A percentile compares a stretch with the other conserved stretches of the same genome.
phyloP scores from a whole-genome alignment of 2,329 filamentous ascomycete genomes.

The Didymella keratinophila region DNA sequence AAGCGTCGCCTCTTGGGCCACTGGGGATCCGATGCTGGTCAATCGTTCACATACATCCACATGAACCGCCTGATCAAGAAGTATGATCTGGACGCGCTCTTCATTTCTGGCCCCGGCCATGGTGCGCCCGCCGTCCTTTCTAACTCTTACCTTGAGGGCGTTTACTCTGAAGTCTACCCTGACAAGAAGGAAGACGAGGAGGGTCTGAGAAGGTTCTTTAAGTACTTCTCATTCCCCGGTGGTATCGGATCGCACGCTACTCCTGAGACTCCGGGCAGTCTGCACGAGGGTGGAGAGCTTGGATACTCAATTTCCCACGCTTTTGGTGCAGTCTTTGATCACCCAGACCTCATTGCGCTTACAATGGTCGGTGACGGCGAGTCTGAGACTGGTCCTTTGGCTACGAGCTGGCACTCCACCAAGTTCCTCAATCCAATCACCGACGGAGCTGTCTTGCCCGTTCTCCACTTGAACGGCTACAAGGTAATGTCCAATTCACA shows the following conservation, averaged over 20 bases:
- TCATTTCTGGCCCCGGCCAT: constrained; percentile 79
- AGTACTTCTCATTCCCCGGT: constrained; percentile 82
- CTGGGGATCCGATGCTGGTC: constrained; percentile 81
- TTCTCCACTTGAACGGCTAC: constrained; percentile 82
- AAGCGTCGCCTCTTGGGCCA: constrained; percentile 78
- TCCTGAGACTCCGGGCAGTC: constrained; percentile 77
- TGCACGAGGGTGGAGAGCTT: constrained; percentile 82
- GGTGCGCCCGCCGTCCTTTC: constrained; percentile 79
- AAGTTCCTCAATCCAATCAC: constrained; percentile 83
- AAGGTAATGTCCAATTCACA: constrained; percentile 64
- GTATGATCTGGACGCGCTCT: constrained; percentile 75
- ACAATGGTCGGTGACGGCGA: constrained; percentile 84
- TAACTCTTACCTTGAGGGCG: constrained; percentile 78
- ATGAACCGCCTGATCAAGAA: constrained; percentile 85
- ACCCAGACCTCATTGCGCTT: constrained; percentile 76
- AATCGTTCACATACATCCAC: constrained; percentile 83
- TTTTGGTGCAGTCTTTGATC: constrained; percentile 78
- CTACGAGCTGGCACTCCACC: constrained; percentile 81
- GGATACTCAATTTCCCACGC: constrained; percentile 84
- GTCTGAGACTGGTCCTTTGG: constrained; percentile 80
- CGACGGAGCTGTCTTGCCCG: constrained; percentile 78
- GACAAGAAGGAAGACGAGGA: constrained; percentile 73
- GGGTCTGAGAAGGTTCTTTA: constrained; percentile 79
- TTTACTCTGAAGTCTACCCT: constrained; percentile 79
- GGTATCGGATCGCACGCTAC: constrained; percentile 81